phyloP scores from a whole-genome alignment of 2,329 filamentous ascomycete species.

The Botrytis cinerea region DNA sequence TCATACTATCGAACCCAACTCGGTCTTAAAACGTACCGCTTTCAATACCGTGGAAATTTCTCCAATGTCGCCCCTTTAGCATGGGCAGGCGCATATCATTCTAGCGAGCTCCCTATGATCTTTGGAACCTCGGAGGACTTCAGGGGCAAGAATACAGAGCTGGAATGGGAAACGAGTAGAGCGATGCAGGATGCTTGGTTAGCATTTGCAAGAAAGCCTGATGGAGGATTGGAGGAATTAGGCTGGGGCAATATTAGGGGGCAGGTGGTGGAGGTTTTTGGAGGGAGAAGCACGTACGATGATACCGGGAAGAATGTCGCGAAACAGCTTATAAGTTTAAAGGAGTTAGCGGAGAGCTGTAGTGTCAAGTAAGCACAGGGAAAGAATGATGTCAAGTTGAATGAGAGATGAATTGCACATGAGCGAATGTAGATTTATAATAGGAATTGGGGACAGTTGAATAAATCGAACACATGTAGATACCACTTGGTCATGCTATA shows the following conservation, averaged over 20 bases:
- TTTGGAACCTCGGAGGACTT: not conserved
- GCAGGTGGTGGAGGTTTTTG: not conserved
- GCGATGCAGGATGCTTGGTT: not conserved
- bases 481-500: no score
- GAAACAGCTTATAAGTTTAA: not conserved
- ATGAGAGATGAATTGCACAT: not conserved
- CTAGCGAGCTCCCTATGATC: not conserved
- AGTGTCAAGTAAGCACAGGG: not conserved
- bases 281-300: not conserved
- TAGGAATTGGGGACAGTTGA: not conserved
- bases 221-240: not conserved
- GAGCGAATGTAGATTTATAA: not conserved
- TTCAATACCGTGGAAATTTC: not conserved
- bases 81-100: not conserved
- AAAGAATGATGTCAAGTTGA: not conserved
- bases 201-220: not conserved
- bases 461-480: no score
- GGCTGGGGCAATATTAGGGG: not conserved
- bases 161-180: not conserved
- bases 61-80: not conserved
- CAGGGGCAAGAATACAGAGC: not conserved
- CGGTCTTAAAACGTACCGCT: not conserved
- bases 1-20: not conserved
- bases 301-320: not conserved
- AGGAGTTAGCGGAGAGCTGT: not conserved